phyloP scores from a whole-genome alignment of 2,329 filamentous ascomycete species.

The Blumeriella jaapii region DNA sequence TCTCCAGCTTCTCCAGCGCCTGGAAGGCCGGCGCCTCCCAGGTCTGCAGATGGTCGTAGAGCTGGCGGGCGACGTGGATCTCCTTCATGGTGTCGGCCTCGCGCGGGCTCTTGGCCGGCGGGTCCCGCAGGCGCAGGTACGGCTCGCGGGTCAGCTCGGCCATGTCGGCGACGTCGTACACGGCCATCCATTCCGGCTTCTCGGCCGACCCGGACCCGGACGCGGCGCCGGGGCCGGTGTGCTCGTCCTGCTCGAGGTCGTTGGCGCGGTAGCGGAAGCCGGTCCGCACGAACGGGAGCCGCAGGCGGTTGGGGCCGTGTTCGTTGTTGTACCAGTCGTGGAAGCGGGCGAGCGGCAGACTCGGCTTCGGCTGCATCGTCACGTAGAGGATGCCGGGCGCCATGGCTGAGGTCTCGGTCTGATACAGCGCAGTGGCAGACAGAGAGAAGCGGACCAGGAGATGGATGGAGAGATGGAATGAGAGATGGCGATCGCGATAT shows the following conservation, averaged over 20 bases:
- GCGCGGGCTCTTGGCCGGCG: conserved; percentile 42
- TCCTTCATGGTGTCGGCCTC: conserved; percentile 51
- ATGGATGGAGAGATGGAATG: too few relatives aligned
- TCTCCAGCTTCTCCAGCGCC: conserved; percentile 47
- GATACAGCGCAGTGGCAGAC: too few relatives aligned
- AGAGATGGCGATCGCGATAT: too few relatives aligned
- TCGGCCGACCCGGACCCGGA: too few relatives aligned
- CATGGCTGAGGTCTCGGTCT: too few relatives aligned
- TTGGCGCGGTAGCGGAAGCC: conserved; percentile 68
- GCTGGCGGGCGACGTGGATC: conserved; percentile 56
- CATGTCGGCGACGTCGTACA: conserved; percentile 75
- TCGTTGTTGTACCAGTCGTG: conserved; percentile 95
- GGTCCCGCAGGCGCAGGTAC: conserved; percentile 55
- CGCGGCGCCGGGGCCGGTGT: too few relatives aligned
- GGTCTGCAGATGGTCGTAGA: conserved; percentile 55
- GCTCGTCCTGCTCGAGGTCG: conserved; percentile 35
- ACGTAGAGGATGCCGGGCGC: conserved; percentile 66
- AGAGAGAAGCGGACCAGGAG: too few relatives aligned
- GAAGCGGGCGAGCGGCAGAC: conserved; percentile 51
- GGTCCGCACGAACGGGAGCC: conserved; percentile 62
- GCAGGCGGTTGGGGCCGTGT: conserved; percentile 71
- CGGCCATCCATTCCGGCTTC: conserved; percentile 61
- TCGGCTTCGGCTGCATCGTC: conserved; percentile 70
- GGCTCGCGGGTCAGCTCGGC: conserved; percentile 54
- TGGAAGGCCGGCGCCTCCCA: conserved; percentile 44